Percentiles rank a stretch among this genome's conserved stretches.
Evolutionary conservation across 2,329 filamentous ascomycete genomes (phyloP).

Genomic region (Penicillium occitanis): DNA sequence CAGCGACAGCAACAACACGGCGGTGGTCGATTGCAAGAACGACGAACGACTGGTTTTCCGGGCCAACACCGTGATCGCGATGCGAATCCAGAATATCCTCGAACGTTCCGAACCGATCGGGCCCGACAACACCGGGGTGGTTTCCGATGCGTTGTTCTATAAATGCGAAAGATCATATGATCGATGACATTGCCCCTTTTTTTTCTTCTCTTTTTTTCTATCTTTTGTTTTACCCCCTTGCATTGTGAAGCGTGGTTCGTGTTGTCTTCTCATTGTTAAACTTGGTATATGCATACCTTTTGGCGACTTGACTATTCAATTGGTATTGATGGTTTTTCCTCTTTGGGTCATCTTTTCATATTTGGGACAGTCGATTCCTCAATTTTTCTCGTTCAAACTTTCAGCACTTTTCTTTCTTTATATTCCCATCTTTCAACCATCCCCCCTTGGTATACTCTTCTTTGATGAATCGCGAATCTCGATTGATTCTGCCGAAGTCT

Average conservation of each 20-base stretch:
- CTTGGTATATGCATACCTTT: conserved; percentile 21
- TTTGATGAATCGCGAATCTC: not conserved
- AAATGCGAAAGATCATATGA: conserved; percentile 22
- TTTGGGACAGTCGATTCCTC: not conserved
- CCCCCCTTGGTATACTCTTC: not conserved
- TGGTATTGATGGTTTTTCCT: not conserved
- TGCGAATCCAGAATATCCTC: conserved; percentile 40
- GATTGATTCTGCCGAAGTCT: not conserved
- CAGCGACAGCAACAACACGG: conserved; percentile 63
- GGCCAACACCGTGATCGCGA: conserved; percentile 39
- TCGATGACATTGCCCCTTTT: not conserved
- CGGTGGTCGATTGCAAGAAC: conserved; percentile 36
- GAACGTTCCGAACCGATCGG: conserved; percentile 42
- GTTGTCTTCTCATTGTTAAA: conserved; percentile 15
- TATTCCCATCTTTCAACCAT: not conserved
- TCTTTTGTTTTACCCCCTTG: conserved; percentile 13
- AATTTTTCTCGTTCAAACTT: conserved; percentile 7
- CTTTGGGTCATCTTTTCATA: conserved; percentile 1
- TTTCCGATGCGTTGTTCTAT: conserved; percentile 41
- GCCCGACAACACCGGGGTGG: conserved; percentile 36
- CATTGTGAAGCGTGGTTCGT: conserved; percentile 22
- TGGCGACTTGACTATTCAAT: conserved; percentile 13
- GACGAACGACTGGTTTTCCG: conserved; percentile 37
- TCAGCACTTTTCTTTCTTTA: not conserved
- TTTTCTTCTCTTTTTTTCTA: conserved; percentile 13